phyloP scores from a whole-genome alignment of 1,284 basidiomycete genomes.

The Boletus sp. region DNA sequence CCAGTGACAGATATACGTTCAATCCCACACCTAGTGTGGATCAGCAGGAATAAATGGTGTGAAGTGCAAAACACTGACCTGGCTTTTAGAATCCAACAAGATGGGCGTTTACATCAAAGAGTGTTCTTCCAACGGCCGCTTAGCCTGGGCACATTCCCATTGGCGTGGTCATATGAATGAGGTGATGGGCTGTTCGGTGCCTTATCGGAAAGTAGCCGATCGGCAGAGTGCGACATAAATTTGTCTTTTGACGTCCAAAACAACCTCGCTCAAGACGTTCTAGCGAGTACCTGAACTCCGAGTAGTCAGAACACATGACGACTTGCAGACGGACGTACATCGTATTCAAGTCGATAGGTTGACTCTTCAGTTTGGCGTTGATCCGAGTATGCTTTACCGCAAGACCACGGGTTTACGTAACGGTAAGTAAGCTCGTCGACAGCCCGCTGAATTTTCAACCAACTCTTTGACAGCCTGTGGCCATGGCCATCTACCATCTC shows the following conservation, averaged over 20 bases:
- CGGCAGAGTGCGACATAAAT: conserved; percentile 5
- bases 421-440: too few relatives aligned
- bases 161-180: conserved; percentile 21
- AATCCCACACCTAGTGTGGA: conserved; percentile 8
- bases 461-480: too few relatives aligned
- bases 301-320: not conserved
- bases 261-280: too few relatives aligned
- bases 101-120: conserved; percentile 8
- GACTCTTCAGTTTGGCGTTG: too few relatives aligned
- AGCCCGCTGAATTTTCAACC: too few relatives aligned
- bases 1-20: conserved; percentile 8
- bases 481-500: too few relatives aligned
- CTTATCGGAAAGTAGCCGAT: conserved; percentile 18
- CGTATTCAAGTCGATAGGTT: too few relatives aligned
- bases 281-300: too few relatives aligned
- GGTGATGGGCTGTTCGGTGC: conserved; percentile 9
- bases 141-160: conserved; percentile 13
- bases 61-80: conserved; percentile 15
- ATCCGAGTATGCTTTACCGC: not conserved
- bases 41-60: conserved; percentile 15
- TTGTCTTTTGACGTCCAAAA: not conserved
- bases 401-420: not conserved
- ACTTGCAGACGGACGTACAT: not conserved
- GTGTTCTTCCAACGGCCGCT: not conserved
- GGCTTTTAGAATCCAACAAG: conserved; percentile 7